A percentile compares a stretch with the other conserved stretches of the same genome.
Evolutionary conservation across 1,284 basidiomycete genomes (phyloP).

Genomic region (Trichosporon coremiiforme): DNA sequence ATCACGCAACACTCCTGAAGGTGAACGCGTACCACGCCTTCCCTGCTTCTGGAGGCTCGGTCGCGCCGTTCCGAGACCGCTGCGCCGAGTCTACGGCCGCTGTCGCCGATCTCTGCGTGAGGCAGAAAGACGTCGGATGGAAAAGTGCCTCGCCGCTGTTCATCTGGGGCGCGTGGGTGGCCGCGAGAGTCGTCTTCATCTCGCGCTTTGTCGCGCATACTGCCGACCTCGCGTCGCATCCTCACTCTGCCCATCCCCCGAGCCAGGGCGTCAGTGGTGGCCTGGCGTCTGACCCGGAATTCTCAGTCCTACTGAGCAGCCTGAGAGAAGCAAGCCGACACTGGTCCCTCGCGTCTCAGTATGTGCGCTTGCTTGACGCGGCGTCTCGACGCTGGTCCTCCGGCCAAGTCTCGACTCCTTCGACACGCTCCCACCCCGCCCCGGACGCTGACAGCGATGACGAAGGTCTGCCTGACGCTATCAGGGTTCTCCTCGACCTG

Average conservation of each 20-base stretch:
- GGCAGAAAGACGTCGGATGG: slow-evolving; percentile 39
- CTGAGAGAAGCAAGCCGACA: neutral
- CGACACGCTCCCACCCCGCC: neutral
- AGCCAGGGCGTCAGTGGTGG: neutral
- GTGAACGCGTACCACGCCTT: slow-evolving; percentile 55
- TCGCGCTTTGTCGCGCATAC: slow-evolving; percentile 40
- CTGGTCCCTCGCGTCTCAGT: slow-evolving; percentile 34
- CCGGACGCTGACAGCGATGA: slow-evolving; percentile 28
- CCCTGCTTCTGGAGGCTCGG: slow-evolving; percentile 49
- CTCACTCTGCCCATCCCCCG: too few species aligned
- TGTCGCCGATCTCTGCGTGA: slow-evolving; percentile 41
- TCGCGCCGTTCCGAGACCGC: slow-evolving; percentile 50
- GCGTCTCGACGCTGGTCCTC: slow-evolving; percentile 51
- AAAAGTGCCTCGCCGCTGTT: slow-evolving; percentile 45
- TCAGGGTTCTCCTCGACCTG: slow-evolving; percentile 55
- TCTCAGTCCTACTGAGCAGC: neutral
- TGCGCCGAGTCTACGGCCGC: slow-evolving; percentile 43
- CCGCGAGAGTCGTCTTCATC: slow-evolving; percentile 54
- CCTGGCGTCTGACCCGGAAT: neutral
- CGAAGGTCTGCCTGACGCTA: slow-evolving; percentile 52
- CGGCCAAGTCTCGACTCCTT: slow-evolving; percentile 1
- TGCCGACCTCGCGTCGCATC: too few species aligned
- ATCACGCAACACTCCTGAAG: slow-evolving; percentile 55
- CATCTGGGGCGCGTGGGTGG: slow-evolving; percentile 56
- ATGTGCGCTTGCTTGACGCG: slow-evolving; percentile 52